Evolutionary conservation across 2,329 filamentous ascomycete genomes (phyloP).

Genomic region (Nothomitra cinnamomea): DNA sequence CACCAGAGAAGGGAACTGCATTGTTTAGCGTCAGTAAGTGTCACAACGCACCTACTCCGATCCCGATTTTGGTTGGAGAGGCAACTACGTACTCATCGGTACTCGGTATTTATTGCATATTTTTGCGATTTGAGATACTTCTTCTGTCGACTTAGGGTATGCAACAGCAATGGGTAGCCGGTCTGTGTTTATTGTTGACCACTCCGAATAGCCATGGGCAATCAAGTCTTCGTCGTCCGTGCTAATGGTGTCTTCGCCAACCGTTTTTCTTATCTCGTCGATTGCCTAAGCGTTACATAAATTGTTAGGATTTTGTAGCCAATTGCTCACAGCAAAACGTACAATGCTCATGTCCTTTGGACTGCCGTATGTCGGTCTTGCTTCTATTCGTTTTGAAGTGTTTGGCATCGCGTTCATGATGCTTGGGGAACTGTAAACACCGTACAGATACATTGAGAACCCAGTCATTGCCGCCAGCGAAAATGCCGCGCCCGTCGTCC

Average conservation of each 20-base stretch:
- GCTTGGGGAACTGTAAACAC: not conserved
- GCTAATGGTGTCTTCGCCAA: conserved; percentile 43
- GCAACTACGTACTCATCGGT: conserved; percentile 48
- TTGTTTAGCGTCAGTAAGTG: not conserved
- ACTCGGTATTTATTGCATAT: conserved; percentile 66
- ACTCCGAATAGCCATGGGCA: conserved; percentile 51
- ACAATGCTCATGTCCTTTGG: conserved; percentile 4
- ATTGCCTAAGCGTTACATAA: conserved; percentile 29
- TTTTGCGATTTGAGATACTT: conserved; percentile 78
- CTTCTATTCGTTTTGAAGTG: not conserved
- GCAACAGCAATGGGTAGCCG: conserved; percentile 47
- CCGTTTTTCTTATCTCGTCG: conserved; percentile 30
- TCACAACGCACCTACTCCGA: not conserved
- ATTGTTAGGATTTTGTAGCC: not conserved
- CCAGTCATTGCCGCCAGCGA: conserved; percentile 1
- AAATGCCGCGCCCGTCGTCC: not conserved
- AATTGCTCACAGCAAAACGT: not conserved
- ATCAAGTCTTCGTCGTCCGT: conserved; percentile 47
- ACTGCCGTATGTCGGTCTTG: not conserved
- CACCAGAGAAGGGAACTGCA: conserved; percentile 50
- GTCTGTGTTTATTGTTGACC: conserved; percentile 50
- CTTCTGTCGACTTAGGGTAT: conserved; percentile 59
- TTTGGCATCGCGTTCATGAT: not conserved
- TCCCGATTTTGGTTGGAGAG: not conserved
- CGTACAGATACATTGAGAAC: not conserved